Base-by-base conservation (phyloP, 2,329 filamentous ascomycete species). In the Fonsecaea multimorphosa region DNA sequence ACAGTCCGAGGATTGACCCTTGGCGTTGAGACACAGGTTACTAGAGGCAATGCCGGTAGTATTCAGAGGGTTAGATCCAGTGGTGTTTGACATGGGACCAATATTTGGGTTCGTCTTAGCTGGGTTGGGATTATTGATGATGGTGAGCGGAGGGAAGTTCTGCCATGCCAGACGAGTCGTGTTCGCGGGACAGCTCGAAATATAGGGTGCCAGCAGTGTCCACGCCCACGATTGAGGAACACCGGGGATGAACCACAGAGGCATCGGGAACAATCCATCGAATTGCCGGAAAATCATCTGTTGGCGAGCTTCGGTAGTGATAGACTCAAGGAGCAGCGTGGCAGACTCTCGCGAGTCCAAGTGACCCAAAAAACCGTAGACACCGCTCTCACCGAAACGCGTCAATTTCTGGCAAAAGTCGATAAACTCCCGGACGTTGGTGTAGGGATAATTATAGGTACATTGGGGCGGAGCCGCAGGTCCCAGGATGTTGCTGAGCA, bases 171-270 rank as follows among this genome's bases (percentile, higher is more conserved):
- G 81, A 6, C 91, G 87, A 0, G 91, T 94, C 71, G 89, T 87
- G 75, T 89, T 87, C 51, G 78, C 79, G 0, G 92, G 91, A 76
- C 92, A 96, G 40, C 56, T 58, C n/a, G 56, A 58, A 14, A 58
- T 58, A 19, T 58, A 58, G 3, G 56, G 56, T 16, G 54, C 54
- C 9, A 46, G 82, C 24, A 92, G 83, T 0, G 91, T 90, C 92
- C 92, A 96, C 0, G 88, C 86, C 91, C 91, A 96, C 0, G 89
- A 91, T 76, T 96, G 92, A 0, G 91, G 91, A 27, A 94, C 88
- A 44, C 91, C 91, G 5, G 87, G 83, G 73, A 91, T 87, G 74
- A 94, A 93, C 90, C 90, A 95, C 9, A 90, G 89, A 0, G 91
- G 90, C 89, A 92, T 91, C 24, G 92, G 89, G 78, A 91, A 91